Percentiles rank a stretch among this genome's conserved stretches.
These are phyloP conservation scores for Aspergillus wentii DNA, from an alignment of 495 filamentous ascomycete genomes.

Conservation along the genomic window DNA sequence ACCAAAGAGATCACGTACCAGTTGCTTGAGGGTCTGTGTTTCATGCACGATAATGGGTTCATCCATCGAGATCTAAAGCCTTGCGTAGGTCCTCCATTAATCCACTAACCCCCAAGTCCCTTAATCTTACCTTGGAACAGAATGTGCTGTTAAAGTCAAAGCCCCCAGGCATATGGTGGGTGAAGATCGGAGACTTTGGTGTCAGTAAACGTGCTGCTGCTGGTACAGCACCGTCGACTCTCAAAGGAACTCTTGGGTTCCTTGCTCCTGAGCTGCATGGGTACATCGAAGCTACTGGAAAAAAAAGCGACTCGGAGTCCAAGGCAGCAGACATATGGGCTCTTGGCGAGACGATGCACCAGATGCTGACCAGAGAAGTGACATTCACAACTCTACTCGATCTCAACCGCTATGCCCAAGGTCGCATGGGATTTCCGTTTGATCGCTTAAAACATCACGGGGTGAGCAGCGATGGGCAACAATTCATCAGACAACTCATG, in stretches of 20 bases:
- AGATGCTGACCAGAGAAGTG: slow-evolving; percentile 3
- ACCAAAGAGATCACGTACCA: slow-evolving; percentile 33
- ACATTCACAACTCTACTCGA: background rate
- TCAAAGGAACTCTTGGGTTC: slow-evolving; percentile 26
- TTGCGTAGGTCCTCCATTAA: slow-evolving; percentile 29
- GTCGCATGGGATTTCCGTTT: background rate
- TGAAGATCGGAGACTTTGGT: slow-evolving; percentile 29
- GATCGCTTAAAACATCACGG: background rate
- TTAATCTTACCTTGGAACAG: too few relatives aligned
- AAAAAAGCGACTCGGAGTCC: slow-evolving; percentile 5
- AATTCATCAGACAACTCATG: background rate
- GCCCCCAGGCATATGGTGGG: slow-evolving; percentile 23
- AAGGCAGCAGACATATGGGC: slow-evolving; percentile 26
- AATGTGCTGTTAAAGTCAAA: slow-evolving; percentile 9
- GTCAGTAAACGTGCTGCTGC: slow-evolving; percentile 20
- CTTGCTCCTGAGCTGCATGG: slow-evolving; percentile 31
- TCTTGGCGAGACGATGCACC: slow-evolving; percentile 14
- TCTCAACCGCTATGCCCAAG: background rate
- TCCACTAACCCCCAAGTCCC: too few relatives aligned
- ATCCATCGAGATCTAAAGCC: slow-evolving; percentile 48
- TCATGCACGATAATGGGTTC: slow-evolving; percentile 41
- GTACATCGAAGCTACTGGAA: slow-evolving; percentile 6
- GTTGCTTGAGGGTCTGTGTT: slow-evolving; percentile 32
- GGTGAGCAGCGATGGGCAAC: background rate
- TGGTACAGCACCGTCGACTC: too few relatives aligned